These are phyloP conservation scores for Gossypium gossypioides DNA, from an alignment of 441 rosid genomes.

Conservation along the genomic window DNA sequence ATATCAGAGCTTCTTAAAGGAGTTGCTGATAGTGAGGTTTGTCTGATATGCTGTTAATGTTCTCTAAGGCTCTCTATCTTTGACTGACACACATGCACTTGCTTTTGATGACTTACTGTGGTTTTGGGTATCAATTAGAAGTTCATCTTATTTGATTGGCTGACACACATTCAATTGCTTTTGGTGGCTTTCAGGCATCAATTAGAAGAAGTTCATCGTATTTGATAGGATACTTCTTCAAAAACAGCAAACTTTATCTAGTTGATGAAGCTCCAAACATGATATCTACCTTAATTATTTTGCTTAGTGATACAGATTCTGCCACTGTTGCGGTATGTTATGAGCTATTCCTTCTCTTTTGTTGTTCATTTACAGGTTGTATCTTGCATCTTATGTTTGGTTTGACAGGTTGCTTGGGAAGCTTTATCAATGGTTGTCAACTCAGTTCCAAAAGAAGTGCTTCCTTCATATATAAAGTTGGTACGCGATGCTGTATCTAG, in stretches of 20 bases:
- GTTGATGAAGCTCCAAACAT: slow-evolving; percentile 94
- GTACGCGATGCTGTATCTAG: slow-evolving; percentile 97
- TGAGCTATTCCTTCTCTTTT: slow-evolving; percentile 11
- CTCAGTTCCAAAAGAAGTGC: slow-evolving; percentile 92
- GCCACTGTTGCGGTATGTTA: slow-evolving; percentile 64
- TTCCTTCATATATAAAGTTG: slow-evolving; percentile 78
- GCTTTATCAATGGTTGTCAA: slow-evolving; percentile 79
- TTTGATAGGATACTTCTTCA: slow-evolving; percentile 85
- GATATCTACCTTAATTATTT: slow-evolving; percentile 77
- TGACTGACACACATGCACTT: slow-evolving; percentile 6
- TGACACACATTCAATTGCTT: background rate
- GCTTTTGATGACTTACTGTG: slow-evolving; percentile 9
- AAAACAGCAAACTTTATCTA: slow-evolving; percentile 86
- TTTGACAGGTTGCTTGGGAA: slow-evolving; percentile 86
- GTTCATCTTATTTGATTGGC: slow-evolving; percentile 66
- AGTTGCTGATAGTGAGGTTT: slow-evolving; percentile 70
- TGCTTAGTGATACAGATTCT: slow-evolving; percentile 88
- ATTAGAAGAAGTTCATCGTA: slow-evolving; percentile 82
- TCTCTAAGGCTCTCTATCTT: background rate
- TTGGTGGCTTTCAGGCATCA: slow-evolving; percentile 50
- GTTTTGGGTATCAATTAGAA: slow-evolving; percentile 73
- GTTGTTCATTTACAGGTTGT: slow-evolving; percentile 4
- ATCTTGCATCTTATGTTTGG: slow-evolving; percentile 19
- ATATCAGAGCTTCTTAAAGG: slow-evolving; percentile 86
- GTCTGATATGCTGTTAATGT: background rate